Percentiles rank a stretch among this genome's conserved stretches.
Conservation (phyloP, 31 red algal species). For the Bonnemaisonia californica region DNA sequence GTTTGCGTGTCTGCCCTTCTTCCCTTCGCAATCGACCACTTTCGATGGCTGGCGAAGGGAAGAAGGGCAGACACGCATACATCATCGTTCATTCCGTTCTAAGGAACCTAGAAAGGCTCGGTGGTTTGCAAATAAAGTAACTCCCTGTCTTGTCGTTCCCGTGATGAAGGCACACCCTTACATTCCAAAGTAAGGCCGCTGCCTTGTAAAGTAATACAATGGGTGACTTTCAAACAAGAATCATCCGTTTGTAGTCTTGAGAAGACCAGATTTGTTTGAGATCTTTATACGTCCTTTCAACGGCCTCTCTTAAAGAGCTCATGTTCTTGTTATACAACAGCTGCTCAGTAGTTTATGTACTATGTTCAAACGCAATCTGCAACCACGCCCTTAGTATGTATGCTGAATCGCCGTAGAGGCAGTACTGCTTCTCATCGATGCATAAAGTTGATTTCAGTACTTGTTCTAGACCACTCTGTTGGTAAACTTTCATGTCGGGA, state of each 20-base stretch:
- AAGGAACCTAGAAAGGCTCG: neutral
- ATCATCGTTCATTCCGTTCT: too few species aligned
- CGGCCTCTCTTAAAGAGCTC: constrained; percentile 10
- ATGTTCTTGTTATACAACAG: neutral
- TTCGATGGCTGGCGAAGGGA: too few species aligned
- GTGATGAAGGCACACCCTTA: constrained; percentile 3
- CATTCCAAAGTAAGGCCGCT: constrained; percentile 15
- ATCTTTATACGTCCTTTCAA: constrained; percentile 37
- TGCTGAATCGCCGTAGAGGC: constrained; percentile 16
- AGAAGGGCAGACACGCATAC: too few species aligned
- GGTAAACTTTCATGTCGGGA: constrained; percentile 22
- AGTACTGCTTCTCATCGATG: constrained; percentile 23
- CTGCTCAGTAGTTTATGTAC: neutral
- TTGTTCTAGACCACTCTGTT: neutral
- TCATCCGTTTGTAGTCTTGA: neutral
- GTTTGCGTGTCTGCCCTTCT: too few species aligned
- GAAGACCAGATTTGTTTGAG: constrained; percentile 20
- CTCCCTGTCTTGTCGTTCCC: neutral
- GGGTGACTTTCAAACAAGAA: neutral
- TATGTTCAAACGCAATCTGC: neutral
- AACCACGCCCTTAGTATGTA: constrained; percentile 26
- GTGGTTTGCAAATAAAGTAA: neutral
- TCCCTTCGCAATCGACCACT: too few species aligned
- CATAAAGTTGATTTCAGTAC: neutral
- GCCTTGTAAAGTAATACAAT: constrained; percentile 14